Evolutionary conservation across 2,329 filamentous ascomycete genomes (phyloP).

Genomic region (Alternaria angustiovoidea): DNA sequence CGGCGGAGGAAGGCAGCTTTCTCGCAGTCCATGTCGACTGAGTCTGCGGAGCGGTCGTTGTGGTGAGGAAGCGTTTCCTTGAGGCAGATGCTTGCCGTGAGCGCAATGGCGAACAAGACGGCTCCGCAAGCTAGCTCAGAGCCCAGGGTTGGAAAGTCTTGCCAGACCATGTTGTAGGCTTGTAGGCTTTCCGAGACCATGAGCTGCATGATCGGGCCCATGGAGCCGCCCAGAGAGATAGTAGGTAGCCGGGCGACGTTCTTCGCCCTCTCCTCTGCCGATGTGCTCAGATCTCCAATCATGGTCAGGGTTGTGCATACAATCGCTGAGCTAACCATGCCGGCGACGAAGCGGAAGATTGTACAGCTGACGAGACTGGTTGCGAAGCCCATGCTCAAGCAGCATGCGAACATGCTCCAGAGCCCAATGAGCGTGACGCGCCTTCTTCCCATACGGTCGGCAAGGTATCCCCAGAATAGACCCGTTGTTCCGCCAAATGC

Average conservation of each 20-base stretch:
- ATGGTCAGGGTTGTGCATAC: constrained; percentile 57
- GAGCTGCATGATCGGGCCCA: constrained; percentile 56
- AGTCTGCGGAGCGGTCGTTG: constrained; percentile 25
- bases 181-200: constrained; percentile 54
- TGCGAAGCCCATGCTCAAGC: constrained; percentile 58
- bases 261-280: constrained; percentile 48
- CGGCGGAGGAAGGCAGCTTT: constrained; percentile 57
- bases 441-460: constrained; percentile 55
- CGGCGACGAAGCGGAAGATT: constrained; percentile 54
- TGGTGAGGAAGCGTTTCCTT: constrained; percentile 50
- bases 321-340: constrained; percentile 55
- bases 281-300: constrained; percentile 56
- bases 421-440: constrained; percentile 57
- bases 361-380: constrained; percentile 54
- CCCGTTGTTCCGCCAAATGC: constrained; percentile 57
- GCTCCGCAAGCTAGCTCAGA: constrained; percentile 56
- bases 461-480: constrained; percentile 56
- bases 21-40: constrained; percentile 52
- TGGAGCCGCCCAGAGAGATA: constrained; percentile 55
- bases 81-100: constrained; percentile 52
- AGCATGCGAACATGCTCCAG: constrained; percentile 55
- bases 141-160: constrained; percentile 54
- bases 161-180: constrained; percentile 54
- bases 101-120: constrained; percentile 52
- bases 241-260: constrained; percentile 56